Evolutionary conservation across 1,139 yeast species (phyloP), one percentile per base, ranked within the genome.

Genomic region (Yamadazyma friedrichii): DNA sequence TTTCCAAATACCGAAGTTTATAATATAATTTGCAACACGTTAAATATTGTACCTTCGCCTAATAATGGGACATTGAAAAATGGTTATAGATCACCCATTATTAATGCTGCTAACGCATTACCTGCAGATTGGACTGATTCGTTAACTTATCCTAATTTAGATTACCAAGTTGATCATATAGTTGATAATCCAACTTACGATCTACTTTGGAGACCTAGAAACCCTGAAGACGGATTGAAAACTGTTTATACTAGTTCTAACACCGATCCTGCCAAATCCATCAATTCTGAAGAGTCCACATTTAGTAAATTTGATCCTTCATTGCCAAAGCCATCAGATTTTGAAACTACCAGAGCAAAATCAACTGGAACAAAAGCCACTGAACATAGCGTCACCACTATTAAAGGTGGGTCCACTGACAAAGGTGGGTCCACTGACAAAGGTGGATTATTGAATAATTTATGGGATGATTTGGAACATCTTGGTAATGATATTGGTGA

Each of bases 1-100:
- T 86, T 91, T 54, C 66, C 70, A 6, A 91, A 88, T 57, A 69
- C 76, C 9, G 88, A 88, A 46, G 74, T 91, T 8, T 91, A 88
- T 60, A 80, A 84, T 50, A 68, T 89, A 29, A 50, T 91, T 3
- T 86, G 96, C 59, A 87, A 84, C 22, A 70, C 88, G 1, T 64
- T 88, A 39, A 73, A 76, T 35, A 52, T 88, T 28, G 48, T 45
- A 2, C 86, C 89, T 0, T 65, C 82, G 6, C 62, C 74, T 3
- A 84, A 81, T 49, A 83, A 85, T 51, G 94, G 93, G 0, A 67
- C 80, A 0, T 43, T 36, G 13, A 35, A 43, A 11, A 39, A 26
- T 42, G 35, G 42, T 41, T 47, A 38, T 48, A 45, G 41, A 12
- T 43, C 42, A 28, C 45, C 60, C 1, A 43, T 51, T 12, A 42